Evolutionary conservation across 208 protist species (phyloP).

Genomic region (Strigomonas oncopelti): DNA sequence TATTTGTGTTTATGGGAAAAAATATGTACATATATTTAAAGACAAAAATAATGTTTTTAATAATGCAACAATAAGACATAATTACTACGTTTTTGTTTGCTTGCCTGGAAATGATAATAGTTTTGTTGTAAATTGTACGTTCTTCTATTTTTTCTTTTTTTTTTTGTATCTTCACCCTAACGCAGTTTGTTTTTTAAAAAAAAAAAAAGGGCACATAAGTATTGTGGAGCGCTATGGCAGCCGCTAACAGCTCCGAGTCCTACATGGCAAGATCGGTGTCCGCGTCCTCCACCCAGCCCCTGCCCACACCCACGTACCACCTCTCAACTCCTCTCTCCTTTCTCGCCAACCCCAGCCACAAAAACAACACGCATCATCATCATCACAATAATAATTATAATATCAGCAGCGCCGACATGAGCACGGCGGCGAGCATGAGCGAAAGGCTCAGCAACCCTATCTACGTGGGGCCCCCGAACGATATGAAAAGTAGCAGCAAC

Average conservation of each 20-base stretch:
- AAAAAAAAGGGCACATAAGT: too few relatives aligned
- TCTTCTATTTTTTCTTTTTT: neutral
- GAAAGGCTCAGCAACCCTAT: too few relatives aligned
- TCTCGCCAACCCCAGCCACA: neutral
- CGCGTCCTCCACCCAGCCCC: neutral
- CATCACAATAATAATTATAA: too few relatives aligned
- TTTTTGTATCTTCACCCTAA: neutral
- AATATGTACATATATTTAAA: neutral
- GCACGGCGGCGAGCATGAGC: neutral
- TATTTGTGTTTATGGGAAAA: neutral
- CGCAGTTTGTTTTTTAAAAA: neutral
- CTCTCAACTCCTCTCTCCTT: neutral
- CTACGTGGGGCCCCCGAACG: too few relatives aligned
- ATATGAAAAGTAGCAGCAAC: neutral
- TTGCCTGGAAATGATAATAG: too few relatives aligned
- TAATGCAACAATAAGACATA: conserved; percentile 7
- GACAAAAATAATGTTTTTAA: too few relatives aligned
- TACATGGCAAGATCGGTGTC: neutral
- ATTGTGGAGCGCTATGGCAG: too few relatives aligned
- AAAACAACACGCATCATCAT: neutral
- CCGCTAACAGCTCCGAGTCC: neutral
- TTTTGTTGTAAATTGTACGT: neutral
- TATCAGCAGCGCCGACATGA: neutral
- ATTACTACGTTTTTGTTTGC: neutral
- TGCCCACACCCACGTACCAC: neutral